A percentile compares a stretch with the other conserved stretches of the same genome.
Conservation (phyloP, 2,329 filamentous ascomycete genomes). For the Talaromyces sp. region DNA sequence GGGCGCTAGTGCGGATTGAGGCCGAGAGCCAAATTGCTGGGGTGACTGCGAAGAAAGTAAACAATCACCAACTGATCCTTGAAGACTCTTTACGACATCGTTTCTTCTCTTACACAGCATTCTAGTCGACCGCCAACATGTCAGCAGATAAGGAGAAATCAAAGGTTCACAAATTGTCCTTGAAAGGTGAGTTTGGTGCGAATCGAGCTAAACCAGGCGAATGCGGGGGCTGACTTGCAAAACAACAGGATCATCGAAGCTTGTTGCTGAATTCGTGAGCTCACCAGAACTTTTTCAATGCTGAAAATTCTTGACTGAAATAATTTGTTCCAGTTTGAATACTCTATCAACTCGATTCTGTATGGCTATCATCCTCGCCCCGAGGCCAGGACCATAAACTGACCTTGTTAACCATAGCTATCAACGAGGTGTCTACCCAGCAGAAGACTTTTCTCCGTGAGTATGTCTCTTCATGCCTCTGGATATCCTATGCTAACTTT, state of each 20-base stretch:
- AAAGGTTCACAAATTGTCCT: slow-evolving; percentile 89
- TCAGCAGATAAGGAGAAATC: slow-evolving; percentile 62
- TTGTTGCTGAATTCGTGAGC: slow-evolving; percentile 90
- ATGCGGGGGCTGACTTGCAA: slow-evolving; percentile 28
- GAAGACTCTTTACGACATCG: neutral
- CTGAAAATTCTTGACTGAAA: slow-evolving; percentile 37
- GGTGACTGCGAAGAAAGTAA: neutral
- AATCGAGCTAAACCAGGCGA: neutral
- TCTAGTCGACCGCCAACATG: slow-evolving; percentile 28
- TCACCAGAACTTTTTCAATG: slow-evolving; percentile 17
- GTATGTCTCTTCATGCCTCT: slow-evolving; percentile 28
- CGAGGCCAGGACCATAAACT: slow-evolving; percentile 5
- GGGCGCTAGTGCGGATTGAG: slow-evolving; percentile 6
- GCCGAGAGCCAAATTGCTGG: slow-evolving; percentile 7
- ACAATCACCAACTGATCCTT: slow-evolving; percentile 20
- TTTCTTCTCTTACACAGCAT: neutral
- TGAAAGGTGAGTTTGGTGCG: slow-evolving; percentile 35
- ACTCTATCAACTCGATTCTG: slow-evolving; percentile 96
- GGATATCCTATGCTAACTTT: neutral
- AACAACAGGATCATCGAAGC: slow-evolving; percentile 64
- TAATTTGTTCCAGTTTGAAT: slow-evolving; percentile 64
- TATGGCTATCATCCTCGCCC: slow-evolving; percentile 43
- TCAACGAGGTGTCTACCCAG: slow-evolving; percentile 78
- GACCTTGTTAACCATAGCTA: slow-evolving; percentile 55
- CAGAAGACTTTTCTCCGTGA: slow-evolving; percentile 92